These are phyloP conservation scores for Salvia hispanica DNA, from an alignment of 257 asterid species.

Conservation along the genomic window DNA sequence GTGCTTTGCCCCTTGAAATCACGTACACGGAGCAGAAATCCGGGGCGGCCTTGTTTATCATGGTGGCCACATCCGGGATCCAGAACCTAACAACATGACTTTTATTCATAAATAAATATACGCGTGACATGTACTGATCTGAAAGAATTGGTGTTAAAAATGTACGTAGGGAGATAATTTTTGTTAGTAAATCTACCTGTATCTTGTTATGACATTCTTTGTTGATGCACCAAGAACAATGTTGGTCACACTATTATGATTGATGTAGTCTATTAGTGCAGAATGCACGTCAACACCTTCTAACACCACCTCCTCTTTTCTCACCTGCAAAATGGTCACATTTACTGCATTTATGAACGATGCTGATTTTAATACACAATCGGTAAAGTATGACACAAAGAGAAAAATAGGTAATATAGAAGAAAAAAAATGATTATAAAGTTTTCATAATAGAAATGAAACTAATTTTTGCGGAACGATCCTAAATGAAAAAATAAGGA, in stretches of 20 bases:
- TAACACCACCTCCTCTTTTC: conserved; percentile 50
- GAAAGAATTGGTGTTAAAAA: not conserved
- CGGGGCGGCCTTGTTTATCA: conserved; percentile 70
- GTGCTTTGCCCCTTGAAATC: conserved; percentile 59
- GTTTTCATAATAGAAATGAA: not conserved
- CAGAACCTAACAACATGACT: conserved; percentile 39
- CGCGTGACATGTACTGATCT: not conserved
- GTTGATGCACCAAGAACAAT: conserved; percentile 64
- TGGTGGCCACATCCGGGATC: conserved; percentile 61
- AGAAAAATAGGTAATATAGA: too few relatives aligned
- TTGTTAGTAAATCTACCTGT: not conserved
- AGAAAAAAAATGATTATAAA: too few relatives aligned
- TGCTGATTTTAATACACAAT: too few relatives aligned
- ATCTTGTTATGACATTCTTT: conserved; percentile 30
- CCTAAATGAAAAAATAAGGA: too few relatives aligned
- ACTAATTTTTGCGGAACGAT: too few relatives aligned
- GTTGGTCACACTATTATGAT: conserved; percentile 42
- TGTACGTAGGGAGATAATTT: not conserved
- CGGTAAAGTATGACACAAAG: too few relatives aligned
- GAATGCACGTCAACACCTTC: conserved; percentile 58
- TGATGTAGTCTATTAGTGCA: conserved; percentile 61
- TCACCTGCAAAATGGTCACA: conserved; percentile 39
- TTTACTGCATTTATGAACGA: too few relatives aligned
- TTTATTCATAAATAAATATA: not conserved
- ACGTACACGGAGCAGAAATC: conserved; percentile 76